Conservation (phyloP, 1,284 basidiomycete species). For the Leucocoprinus gongylophorus region DNA sequence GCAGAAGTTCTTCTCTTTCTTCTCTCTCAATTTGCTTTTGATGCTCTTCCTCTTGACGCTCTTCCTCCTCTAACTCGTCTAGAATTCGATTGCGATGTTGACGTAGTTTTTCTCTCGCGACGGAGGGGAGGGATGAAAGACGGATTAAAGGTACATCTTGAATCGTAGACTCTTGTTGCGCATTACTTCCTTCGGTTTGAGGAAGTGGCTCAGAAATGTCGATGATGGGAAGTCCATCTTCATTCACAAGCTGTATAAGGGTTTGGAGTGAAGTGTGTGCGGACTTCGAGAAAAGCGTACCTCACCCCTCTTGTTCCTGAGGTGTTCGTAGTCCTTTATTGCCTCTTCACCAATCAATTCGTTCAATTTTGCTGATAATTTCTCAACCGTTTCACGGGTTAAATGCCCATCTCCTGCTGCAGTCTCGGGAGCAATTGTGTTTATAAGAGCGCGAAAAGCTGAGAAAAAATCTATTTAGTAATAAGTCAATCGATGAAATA, state of each 20-base stretch:
- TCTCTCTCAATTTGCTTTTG: constrained; percentile 37
- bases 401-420: constrained; percentile 30
- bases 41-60: constrained; percentile 38
- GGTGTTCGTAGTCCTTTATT: constrained; percentile 28
- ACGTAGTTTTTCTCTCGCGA: constrained; percentile 43
- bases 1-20: constrained; percentile 39
- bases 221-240: constrained; percentile 71
- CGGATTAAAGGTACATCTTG: constrained; percentile 44
- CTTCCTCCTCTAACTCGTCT: constrained; percentile 65
- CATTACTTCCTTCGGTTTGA: constrained; percentile 13
- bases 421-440: constrained; percentile 26
- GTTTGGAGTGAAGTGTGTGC: constrained; percentile 18
- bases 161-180: constrained; percentile 21
- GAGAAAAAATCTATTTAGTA: background rate
- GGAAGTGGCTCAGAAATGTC: constrained; percentile 62
- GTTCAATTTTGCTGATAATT: constrained; percentile 52
- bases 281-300: constrained; percentile 35
- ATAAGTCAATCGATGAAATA: background rate
- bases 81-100: constrained; percentile 57
- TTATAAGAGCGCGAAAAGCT: constrained; percentile 23
- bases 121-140: constrained; percentile 38
- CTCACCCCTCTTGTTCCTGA: constrained; percentile 51
- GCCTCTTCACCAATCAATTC: constrained; percentile 51
- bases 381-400: constrained; percentile 43
- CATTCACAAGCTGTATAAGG: constrained; percentile 50